Conservation (phyloP, 768 basidiomycete species). For the Mycena epipterygia region DNA sequence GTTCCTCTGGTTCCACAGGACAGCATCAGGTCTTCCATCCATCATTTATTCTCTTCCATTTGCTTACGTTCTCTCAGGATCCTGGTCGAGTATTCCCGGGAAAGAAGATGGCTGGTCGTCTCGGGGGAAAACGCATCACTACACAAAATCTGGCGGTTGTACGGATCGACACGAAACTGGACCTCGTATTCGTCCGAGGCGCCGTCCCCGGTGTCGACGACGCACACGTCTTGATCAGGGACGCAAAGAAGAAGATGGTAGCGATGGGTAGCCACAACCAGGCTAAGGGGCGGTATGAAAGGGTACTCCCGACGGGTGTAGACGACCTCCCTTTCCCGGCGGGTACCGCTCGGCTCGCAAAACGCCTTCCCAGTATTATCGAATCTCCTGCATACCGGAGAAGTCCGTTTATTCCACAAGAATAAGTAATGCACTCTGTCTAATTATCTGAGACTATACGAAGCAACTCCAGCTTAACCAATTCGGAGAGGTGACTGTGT, state of each 20-base stretch:
- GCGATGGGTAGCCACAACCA: slow-evolving; percentile 73
- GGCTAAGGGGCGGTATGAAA: slow-evolving; percentile 79
- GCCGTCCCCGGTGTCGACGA: slow-evolving; percentile 92
- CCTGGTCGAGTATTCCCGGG: slow-evolving; percentile 97
- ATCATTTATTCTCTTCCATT: background rate
- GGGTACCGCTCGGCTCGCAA: slow-evolving; percentile 84
- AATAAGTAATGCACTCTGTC: slow-evolving; percentile 50
- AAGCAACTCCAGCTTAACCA: background rate
- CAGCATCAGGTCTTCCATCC: slow-evolving; percentile 81
- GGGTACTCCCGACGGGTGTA: slow-evolving; percentile 86
- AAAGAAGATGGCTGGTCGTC: slow-evolving; percentile 97
- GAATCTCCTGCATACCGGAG: slow-evolving; percentile 80
- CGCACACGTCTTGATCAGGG: slow-evolving; percentile 86
- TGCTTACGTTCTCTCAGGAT: slow-evolving; percentile 66
- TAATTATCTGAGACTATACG: background rate
- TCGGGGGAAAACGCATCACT: slow-evolving; percentile 88
- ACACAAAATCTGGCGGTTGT: slow-evolving; percentile 91
- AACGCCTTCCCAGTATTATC: slow-evolving; percentile 72
- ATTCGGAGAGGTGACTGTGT: background rate
- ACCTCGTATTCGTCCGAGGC: slow-evolving; percentile 94
- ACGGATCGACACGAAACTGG: slow-evolving; percentile 87
- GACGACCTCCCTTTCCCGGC: slow-evolving; percentile 93
- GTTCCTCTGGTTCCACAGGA: slow-evolving; percentile 93
- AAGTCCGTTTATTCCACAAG: slow-evolving; percentile 85
- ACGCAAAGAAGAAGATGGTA: slow-evolving; percentile 91